Evolutionary conservation across 148 eudicot genomes (phyloP), one percentile per base, ranked within the genome.

Genomic region (Persicaria tinctoria): DNA sequence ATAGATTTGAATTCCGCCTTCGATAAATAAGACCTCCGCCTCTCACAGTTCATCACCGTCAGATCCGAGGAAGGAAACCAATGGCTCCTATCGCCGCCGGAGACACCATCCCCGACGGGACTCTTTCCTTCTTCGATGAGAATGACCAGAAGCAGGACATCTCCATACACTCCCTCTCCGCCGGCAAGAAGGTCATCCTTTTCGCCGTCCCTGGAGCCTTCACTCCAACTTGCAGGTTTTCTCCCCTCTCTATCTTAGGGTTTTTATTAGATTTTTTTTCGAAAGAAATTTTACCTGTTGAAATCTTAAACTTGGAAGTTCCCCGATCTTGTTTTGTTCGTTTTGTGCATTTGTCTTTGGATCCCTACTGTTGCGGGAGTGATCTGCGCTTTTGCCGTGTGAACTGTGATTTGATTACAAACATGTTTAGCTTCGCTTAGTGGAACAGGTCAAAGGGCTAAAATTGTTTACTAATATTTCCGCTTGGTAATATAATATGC

Each of bases 221-320:
- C 77, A 90, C 98, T 73, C 95, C 98, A n/a, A 89, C 95, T 72
- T 93, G 98, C 97, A 93, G 98, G 98, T 91, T 59, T 32, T 55
- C 27, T 8, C n/a, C 0, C 7, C 6, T 60, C 50, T 51, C 20
- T 55, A 7, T 8, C 6, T 23, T 18, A 14, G 32, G 63, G 63
- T n/a, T 27, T 32, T 27, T 44, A 62, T 62, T 32, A 13, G 16
- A 11, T 23, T 27, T 62, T 10, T 10, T 27, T 27, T 62, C 4
- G 2, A 10, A 27, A 11, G 23, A 63, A 63, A 32, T 0, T 32
- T 27, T 16, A 45, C 27, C 4, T 27, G 68, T 45, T 32, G 46
- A 32, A 32, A 63, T 63, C 68, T 38, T 11, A 63, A 0, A 32
- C 10, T 12, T 63, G 46, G 23, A 32, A 2, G 68, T 12, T 63